Conservation (phyloP, 441 rosid species). For the Viola pubescens region DNA sequence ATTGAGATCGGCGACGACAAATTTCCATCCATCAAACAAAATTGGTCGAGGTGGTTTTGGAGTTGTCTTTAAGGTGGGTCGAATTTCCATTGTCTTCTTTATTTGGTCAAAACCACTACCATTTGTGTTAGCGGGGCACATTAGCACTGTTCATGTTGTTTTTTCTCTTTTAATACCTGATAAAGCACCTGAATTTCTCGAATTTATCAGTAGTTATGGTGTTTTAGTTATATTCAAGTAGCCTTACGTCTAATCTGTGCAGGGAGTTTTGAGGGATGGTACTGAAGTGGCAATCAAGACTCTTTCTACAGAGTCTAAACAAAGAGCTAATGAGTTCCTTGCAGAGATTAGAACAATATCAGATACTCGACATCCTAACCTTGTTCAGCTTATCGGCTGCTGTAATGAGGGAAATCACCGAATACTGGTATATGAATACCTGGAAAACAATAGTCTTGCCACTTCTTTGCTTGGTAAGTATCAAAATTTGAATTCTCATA, state of each 20-base stretch:
- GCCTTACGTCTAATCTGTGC: constrained; percentile 14
- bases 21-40: constrained; percentile 70
- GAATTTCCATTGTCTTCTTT: no score
- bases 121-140: no score
- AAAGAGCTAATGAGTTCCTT: constrained; percentile 51
- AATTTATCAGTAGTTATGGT: no score
- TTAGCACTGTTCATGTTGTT: neutral
- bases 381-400: constrained; percentile 60
- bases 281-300: constrained; percentile 51
- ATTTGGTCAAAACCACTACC: no score
- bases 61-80: constrained; percentile 71
- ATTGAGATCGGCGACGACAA: constrained; percentile 62
- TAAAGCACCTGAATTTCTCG: neutral
- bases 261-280: constrained; percentile 58
- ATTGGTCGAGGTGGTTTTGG: constrained; percentile 93
- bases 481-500: neutral
- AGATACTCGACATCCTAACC: constrained; percentile 51
- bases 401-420: constrained; percentile 49
- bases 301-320: constrained; percentile 61
- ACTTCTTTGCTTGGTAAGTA: constrained; percentile 48
- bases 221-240: neutral
- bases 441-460: constrained; percentile 71
- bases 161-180: neutral
- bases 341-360: constrained; percentile 57
- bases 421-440: constrained; percentile 52